Base-by-base conservation (phyloP, 2,329 filamentous ascomycete species). In the Epichloe glyceriae region DNA sequence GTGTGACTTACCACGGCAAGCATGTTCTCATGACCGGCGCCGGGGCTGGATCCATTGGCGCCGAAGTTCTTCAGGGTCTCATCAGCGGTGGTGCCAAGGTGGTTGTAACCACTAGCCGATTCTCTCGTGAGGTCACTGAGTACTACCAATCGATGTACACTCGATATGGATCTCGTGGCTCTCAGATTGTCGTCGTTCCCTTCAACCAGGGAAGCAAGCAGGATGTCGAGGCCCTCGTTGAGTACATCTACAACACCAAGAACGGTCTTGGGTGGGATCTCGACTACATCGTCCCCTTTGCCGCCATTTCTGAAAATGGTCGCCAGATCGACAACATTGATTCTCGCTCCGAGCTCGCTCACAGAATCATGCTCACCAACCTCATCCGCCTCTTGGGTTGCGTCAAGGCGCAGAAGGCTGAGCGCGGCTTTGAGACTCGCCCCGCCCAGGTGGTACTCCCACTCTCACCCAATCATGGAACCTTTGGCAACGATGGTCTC, bases 141-240 rank as follows among this genome's bases (percentile, higher is more conserved):
- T 98, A 97, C 74, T 98, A 98, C 72, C 93, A 98, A 71, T 83
- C 88, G 52, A 97, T 98, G 86, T 98, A 98, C 69, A 86, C 90
- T 55, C 86, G 90, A 54, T 95, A 86, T 62, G 93, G 93, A 62
- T 88, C 88, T 54, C 86, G 88, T 57, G 93, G 93, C 57, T 97
- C 93, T 52, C 90, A 97, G 72, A 84, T 98, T 51, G 88, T 98
- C 40, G 93, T 98, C 50, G 94, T 97, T 50, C 93, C 94, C 47
- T 98, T 98, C 80, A 98, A 98, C 70, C 90, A 96, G 69, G 93
- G 91, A 56, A 97, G 91, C 74, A 94, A 96, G 73, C 91, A 97
- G 68, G 93, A 98, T 65, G 87, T 96, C 37, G 88, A 97, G 67
- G 89, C 89, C 45, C 78, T 98, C 7, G 77, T 98, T 49, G 80